A percentile compares a stretch with the other conserved stretches of the same genome.
Evolutionary conservation across 1,139 yeast genomes (phyloP).

Genomic region (Ogataea hybrid): DNA sequence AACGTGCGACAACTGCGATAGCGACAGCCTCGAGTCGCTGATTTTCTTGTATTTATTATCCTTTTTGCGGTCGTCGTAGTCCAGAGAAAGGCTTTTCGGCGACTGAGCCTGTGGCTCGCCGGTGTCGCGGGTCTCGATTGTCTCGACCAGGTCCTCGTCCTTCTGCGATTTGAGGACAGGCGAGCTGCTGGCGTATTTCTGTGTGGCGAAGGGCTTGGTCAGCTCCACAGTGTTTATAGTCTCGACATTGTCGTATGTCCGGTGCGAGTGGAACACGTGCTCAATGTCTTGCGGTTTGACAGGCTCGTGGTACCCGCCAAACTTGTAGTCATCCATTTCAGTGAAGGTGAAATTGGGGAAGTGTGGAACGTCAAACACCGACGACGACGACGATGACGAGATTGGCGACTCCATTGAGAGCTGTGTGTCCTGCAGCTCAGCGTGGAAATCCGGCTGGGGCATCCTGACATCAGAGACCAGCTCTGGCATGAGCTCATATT

Average conservation of each 20-base stretch:
- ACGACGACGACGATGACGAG: constrained; percentile 20
- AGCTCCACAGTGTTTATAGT: constrained; percentile 24
- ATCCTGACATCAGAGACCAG: constrained; percentile 3
- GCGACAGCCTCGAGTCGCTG: constrained; percentile 54
- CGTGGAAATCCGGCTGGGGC: background rate
- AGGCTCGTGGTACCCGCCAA: constrained; percentile 2
- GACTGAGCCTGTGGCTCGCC: constrained; percentile 7
- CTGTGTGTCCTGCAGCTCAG: background rate
- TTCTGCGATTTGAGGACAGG: constrained; percentile 25
- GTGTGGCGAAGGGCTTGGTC: constrained; percentile 17
- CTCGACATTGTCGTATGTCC: constrained; percentile 13
- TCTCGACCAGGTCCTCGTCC: constrained; percentile 3
- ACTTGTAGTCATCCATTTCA: constrained; percentile 14
- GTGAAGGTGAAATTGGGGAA: constrained; percentile 7
- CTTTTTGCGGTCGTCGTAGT: constrained; percentile 10
- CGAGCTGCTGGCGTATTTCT: constrained; percentile 11
- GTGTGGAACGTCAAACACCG: constrained; percentile 15
- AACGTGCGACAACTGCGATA: constrained; percentile 52
- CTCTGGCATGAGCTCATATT: constrained; percentile 10
- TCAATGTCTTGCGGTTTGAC: constrained; percentile 2
- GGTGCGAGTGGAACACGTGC: constrained; percentile 7
- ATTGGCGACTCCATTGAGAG: constrained; percentile 15
- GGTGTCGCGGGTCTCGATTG: background rate
- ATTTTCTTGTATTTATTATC: constrained; percentile 25
- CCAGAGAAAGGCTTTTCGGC: constrained; percentile 3